Base-by-base conservation (phyloP, 305 asterid genomes). In the Fraxinus platypoda region DNA sequence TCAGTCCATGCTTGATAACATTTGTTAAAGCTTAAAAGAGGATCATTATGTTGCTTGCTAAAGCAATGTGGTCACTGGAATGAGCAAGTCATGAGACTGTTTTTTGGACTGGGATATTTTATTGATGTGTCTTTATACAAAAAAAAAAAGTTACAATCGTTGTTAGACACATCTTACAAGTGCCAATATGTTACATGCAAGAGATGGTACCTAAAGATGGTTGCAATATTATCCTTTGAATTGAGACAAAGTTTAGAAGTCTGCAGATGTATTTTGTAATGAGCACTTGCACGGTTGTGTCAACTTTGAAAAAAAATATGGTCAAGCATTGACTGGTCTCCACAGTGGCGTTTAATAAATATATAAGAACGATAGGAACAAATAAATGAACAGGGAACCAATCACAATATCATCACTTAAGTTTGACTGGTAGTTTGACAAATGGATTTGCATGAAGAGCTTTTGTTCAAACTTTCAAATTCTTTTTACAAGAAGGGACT, bases 401-500 rank as follows among this genome's bases (percentile, higher is more conserved):
- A 34, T 38, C 1, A 23, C 35, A 49, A 59, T 37, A 17, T 23
- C 23, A 9, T 62, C 31, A 23, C 30, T 8, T 30, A 59, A 21
- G 71, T 74, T 62, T 78, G 76, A 46, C 59, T 46, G 31, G 30
- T 72, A n/a, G 57, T 19, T 9, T 57, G 23, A 25, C 38, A 15
- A 46, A 25, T 30, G 25, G 52, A 9, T 74, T 57, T 34, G 81
- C 80, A 34, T 17, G 59, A 4, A 13, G 1, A 2, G 59, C 59
- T 49, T 49, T 49, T 49, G 59, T 49, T 15, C 19, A 49, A 3
- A 49, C 59, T 49, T 49, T 31, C 81, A 41, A 43, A 21, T 62
- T 70, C 68, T 66, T 75, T 80, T 76, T 34, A 46, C 26, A 26
- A 31, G 78, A 31, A 77, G 71, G 15, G 49, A 25, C 78, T 78